phyloP scores from a whole-genome alignment of 495 filamentous ascomycete genomes.

The Pyrenopolyporus hunteri region DNA sequence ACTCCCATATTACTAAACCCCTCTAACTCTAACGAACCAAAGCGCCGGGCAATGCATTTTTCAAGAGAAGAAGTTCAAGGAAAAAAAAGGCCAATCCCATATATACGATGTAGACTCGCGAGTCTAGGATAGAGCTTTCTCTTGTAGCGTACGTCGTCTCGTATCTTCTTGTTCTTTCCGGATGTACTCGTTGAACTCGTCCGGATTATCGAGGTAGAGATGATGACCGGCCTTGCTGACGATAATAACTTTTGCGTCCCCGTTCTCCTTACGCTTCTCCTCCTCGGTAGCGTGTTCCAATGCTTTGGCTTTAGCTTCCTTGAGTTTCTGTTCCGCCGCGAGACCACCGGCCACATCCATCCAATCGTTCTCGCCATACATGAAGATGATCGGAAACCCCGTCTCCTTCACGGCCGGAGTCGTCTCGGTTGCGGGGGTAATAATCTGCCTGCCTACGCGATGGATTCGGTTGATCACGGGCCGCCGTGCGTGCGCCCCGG shows the following conservation, averaged over 20 bases:
- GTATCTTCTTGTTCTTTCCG: constrained; percentile 78
- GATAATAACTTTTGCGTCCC: constrained; percentile 82
- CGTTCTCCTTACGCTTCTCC: constrained; percentile 73
- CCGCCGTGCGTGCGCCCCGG: constrained; percentile 87
- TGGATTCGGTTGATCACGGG: constrained; percentile 87
- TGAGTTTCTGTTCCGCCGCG: constrained; percentile 79
- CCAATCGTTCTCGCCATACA: constrained; percentile 98
- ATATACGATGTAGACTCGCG: not conserved
- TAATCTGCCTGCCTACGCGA: constrained; percentile 74
- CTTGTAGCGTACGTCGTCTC: constrained; percentile 29
- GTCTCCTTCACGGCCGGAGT: constrained; percentile 60
- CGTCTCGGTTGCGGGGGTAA: constrained; percentile 46
- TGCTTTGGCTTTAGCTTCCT: constrained; percentile 65
- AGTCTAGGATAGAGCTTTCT: not conserved
- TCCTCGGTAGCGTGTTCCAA: constrained; percentile 66
- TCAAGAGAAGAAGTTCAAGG: too few relatives aligned
- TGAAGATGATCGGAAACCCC: constrained; percentile 83
- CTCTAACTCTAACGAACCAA: constrained; percentile 20
- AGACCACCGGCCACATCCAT: constrained; percentile 92
- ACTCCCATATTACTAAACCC: not conserved
- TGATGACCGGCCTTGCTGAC: constrained; percentile 89
- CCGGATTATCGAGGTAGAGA: constrained; percentile 86
- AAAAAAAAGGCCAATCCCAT: not conserved
- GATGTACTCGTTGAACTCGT: constrained; percentile 86
- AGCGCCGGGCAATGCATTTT: constrained; percentile 34